Conservation (phyloP, 2,329 filamentous ascomycete species). For the Raffaelea albimanens region DNA sequence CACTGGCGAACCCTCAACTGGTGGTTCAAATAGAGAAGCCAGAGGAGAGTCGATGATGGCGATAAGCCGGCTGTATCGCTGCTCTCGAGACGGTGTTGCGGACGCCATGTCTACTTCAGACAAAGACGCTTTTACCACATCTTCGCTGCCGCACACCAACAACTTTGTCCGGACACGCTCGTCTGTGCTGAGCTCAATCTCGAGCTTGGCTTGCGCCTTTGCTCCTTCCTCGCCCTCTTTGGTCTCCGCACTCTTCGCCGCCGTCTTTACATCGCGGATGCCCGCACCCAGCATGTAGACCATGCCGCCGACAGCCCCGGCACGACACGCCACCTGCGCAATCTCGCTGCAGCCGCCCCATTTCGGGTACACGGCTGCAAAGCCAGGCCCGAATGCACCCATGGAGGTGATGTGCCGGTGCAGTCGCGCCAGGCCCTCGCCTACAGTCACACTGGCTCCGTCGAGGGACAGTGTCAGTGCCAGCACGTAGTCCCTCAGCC, state of each 20-base stretch:
- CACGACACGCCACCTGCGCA: constrained; percentile 82
- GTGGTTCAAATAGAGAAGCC: constrained; percentile 55
- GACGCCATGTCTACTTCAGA: neutral
- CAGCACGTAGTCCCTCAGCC: constrained; percentile 52
- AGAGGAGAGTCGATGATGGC: constrained; percentile 61
- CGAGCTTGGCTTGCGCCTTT: constrained; percentile 19
- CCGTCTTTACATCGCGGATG: constrained; percentile 25
- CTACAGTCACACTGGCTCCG: constrained; percentile 45
- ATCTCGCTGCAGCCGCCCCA: constrained; percentile 88
- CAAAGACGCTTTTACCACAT: constrained; percentile 2
- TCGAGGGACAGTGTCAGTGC: constrained; percentile 68
- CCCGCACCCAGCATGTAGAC: constrained; percentile 78
- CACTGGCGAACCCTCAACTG: constrained; percentile 64
- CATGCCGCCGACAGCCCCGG: constrained; percentile 81
- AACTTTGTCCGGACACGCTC: constrained; percentile 45
- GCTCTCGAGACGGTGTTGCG: neutral
- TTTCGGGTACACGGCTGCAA: constrained; percentile 82
- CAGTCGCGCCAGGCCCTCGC: constrained; percentile 62
- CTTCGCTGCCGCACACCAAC: constrained; percentile 37
- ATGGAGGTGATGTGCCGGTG: constrained; percentile 76
- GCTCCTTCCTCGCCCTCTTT: constrained; percentile 12
- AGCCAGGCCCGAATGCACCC: constrained; percentile 78
- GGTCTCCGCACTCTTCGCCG: constrained; percentile 20
- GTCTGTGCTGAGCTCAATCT: constrained; percentile 46
- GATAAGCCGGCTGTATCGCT: constrained; percentile 49